Percentiles rank a stretch among this genome's conserved stretches.
phyloP scores from a whole-genome alignment of 108 stramenopile genomes.

The Stephanodiscus minutulus region DNA sequence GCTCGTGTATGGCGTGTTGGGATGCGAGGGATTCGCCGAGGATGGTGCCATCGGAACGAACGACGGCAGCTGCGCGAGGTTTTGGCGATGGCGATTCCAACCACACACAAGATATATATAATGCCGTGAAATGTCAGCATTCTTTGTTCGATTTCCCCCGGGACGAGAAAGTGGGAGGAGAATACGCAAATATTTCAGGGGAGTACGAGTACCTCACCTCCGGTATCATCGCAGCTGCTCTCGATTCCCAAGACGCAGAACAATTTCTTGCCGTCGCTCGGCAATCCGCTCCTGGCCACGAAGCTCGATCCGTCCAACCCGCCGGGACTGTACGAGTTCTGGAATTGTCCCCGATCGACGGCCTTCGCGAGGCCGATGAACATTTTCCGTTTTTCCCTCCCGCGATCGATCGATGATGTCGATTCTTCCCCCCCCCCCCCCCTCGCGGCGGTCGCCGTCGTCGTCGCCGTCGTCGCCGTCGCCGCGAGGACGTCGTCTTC shows the following conservation, averaged over 20 bases:
- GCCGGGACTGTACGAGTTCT: constrained; percentile 66
- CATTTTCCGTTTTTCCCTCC: constrained; percentile 58
- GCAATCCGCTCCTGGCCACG: constrained; percentile 72
- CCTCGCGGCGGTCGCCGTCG: not conserved
- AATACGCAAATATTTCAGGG: not conserved
- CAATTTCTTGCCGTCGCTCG: constrained; percentile 31
- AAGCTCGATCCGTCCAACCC: constrained; percentile 58
- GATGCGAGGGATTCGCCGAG: constrained; percentile 92
- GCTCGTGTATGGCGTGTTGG: constrained; percentile 91
- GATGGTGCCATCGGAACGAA: constrained; percentile 91
- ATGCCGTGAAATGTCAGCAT: constrained; percentile 25
- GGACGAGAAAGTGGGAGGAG: not conserved
- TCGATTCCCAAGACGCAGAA: constrained; percentile 96
- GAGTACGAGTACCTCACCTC: constrained; percentile 22
- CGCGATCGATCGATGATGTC: constrained; percentile 12
- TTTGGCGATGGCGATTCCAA: not conserved
- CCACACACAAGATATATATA: not conserved
- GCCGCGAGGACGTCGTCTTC: not conserved
- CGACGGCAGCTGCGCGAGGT: constrained; percentile 75
- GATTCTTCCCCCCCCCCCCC: constrained; percentile 21
- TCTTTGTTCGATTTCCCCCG: constrained; percentile 3
- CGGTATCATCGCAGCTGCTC: constrained; percentile 95
- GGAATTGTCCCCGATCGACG: constrained; percentile 81
- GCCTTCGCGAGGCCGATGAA: constrained; percentile 86
- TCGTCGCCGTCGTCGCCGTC: not conserved